Conservation (phyloP, 2,329 filamentous ascomycete species). For the Diplodia mutila region DNA sequence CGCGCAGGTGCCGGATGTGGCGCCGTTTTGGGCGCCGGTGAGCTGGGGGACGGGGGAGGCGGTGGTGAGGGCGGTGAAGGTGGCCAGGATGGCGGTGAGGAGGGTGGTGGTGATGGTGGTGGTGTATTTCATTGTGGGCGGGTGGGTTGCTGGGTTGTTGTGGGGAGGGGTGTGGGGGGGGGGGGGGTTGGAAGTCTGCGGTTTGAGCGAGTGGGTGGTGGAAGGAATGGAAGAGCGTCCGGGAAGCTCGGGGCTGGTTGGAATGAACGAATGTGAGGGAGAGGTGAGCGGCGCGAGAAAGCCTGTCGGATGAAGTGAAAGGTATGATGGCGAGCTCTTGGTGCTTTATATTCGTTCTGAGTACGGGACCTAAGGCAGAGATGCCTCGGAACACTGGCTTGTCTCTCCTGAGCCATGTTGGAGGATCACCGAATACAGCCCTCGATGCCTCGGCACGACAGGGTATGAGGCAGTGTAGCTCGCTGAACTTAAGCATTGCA, state of each 20-base stretch:
- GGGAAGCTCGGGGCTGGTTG: too few relatives aligned
- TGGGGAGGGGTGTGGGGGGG: neutral
- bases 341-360: neutral
- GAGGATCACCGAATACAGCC: neutral
- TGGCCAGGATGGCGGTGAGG: neutral
- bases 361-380: neutral
- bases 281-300: neutral
- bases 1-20: slow-evolving; percentile 27
- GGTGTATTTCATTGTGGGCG: neutral
- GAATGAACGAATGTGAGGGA: neutral
- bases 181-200: neutral
- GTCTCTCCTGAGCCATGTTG: neutral
- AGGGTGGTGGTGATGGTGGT: neutral
- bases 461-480: neutral
- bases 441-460: neutral
- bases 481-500: neutral
- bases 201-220: neutral
- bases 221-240: neutral
- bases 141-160: neutral
- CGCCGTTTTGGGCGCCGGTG: slow-evolving; percentile 33
- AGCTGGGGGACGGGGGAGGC: neutral
- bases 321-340: neutral
- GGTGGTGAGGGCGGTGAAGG: neutral
- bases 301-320: neutral
- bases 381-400: neutral